A percentile compares a stretch with the other conserved stretches of the same genome.
phyloP scores from a whole-genome alignment of 352 stramenopile species.

The Globisporangium cystogenes region DNA sequence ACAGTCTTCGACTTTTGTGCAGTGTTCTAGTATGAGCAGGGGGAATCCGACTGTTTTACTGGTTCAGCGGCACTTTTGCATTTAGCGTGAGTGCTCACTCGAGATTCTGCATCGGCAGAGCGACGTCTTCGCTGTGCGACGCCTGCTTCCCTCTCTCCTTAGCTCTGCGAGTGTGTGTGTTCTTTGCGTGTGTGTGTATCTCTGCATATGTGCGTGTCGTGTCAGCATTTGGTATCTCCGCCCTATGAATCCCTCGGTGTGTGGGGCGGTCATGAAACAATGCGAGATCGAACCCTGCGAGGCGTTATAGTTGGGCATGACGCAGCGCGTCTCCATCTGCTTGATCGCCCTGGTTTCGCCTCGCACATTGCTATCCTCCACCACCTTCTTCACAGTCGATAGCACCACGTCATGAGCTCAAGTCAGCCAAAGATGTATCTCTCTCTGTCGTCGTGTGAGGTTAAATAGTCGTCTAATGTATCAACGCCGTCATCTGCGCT shows the following conservation, averaged over 20 bases:
- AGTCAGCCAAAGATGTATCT: no score
- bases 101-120: no score
- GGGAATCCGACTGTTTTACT: no score
- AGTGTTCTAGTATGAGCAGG: no score
- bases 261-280: constrained; percentile 82
- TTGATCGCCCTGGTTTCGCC: constrained; percentile 71
- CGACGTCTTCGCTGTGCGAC: no score
- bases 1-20: no score
- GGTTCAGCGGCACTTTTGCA: no score
- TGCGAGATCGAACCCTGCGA: constrained; percentile 56
- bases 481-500: no score
- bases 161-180: neutral
- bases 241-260: constrained; percentile 64
- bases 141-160: no score
- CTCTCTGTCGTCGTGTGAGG: no score
- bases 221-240: constrained; percentile 86
- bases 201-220: neutral
- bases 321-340: constrained; percentile 60
- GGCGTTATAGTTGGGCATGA: constrained; percentile 77
- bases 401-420: no score
- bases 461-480: constrained; percentile 5
- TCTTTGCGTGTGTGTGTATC: neutral
- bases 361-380: constrained; percentile 36
- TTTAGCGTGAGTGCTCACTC: no score
- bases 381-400: constrained; percentile 1